These are phyloP conservation scores for Sporothrix protearum DNA, from an alignment of 2,329 filamentous ascomycete genomes.

Conservation along the genomic window DNA sequence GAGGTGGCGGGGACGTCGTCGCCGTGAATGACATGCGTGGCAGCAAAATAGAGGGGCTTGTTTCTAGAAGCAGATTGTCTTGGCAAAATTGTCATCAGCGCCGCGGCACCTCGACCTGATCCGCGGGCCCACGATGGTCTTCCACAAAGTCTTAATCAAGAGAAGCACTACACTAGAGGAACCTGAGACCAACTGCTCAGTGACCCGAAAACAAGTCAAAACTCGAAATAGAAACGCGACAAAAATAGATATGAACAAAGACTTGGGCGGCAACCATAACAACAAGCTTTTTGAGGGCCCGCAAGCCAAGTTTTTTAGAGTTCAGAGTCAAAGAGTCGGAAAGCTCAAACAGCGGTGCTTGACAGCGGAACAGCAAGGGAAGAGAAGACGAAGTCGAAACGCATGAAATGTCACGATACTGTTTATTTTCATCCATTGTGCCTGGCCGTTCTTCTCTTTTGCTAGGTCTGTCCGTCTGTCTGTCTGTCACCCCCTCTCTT, in stretches of 20 bases:
- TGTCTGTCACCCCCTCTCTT: not conserved
- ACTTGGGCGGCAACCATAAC: not conserved
- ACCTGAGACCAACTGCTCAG: not conserved
- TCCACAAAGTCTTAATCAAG: not conserved
- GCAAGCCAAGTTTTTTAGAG: not conserved
- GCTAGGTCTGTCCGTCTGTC: not conserved
- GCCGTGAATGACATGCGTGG: not conserved
- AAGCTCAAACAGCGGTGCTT: not conserved
- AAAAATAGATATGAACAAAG: not conserved
- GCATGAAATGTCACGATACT: constrained; percentile 7
- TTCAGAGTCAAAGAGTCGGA: not conserved
- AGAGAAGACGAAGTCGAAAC: constrained; percentile 1
- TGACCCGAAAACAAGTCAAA: not conserved
- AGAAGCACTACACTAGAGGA: not conserved
- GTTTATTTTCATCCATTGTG: not conserved
- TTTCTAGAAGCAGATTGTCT: not conserved
- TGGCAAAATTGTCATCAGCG: not conserved
- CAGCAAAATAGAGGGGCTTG: no score
- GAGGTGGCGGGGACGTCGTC: constrained; percentile 55
- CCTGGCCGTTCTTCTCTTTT: not conserved
- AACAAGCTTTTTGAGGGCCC: not conserved
- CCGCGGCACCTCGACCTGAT: no score
- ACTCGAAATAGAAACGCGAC: not conserved
- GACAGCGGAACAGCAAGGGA: not conserved
- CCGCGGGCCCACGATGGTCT: no score